Percentiles rank a stretch among this genome's conserved stretches.
Conservation (phyloP, 129 eudicot species). For the Heracleum sosnowskyi region DNA sequence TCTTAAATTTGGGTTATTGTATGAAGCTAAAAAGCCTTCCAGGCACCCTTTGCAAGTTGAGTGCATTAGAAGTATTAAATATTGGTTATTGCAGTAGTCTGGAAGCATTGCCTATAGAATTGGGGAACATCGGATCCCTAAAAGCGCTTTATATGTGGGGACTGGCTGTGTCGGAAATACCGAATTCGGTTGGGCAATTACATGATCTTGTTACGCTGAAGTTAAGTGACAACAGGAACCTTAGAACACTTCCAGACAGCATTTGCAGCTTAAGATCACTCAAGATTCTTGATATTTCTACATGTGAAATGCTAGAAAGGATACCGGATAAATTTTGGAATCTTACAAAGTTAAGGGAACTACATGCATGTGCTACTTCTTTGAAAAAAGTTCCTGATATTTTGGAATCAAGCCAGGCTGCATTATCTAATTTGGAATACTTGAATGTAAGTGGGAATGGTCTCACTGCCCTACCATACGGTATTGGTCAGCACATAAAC, state of each 20-base stretch:
- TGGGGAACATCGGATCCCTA: background rate
- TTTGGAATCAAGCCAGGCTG: too few relatives aligned
- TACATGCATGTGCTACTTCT: too few relatives aligned
- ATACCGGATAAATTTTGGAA: too few relatives aligned
- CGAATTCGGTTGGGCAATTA: background rate
- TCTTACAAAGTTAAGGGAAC: too few relatives aligned
- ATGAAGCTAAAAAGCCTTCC: slow-evolving; percentile 2
- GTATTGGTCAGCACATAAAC: background rate
- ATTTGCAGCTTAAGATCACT: background rate
- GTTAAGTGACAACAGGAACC: background rate
- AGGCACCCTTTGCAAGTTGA: background rate
- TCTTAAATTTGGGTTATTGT: background rate
- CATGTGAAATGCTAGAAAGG: too few relatives aligned
- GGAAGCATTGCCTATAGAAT: background rate
- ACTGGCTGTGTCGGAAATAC: background rate
- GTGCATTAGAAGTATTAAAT: background rate
- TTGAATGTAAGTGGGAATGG: too few relatives aligned
- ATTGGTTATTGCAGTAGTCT: background rate
- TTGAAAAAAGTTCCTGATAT: too few relatives aligned
- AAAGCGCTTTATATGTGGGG: background rate
- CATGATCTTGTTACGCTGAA: background rate
- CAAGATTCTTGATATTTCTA: too few relatives aligned
- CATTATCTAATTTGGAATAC: background rate
- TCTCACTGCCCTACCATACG: too few relatives aligned
- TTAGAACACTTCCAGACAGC: background rate